Percentiles rank a stretch among this genome's conserved stretches.
Evolutionary conservation across 108 stramenopile species (phyloP).

Genomic region (Schizochytrium sp.): DNA sequence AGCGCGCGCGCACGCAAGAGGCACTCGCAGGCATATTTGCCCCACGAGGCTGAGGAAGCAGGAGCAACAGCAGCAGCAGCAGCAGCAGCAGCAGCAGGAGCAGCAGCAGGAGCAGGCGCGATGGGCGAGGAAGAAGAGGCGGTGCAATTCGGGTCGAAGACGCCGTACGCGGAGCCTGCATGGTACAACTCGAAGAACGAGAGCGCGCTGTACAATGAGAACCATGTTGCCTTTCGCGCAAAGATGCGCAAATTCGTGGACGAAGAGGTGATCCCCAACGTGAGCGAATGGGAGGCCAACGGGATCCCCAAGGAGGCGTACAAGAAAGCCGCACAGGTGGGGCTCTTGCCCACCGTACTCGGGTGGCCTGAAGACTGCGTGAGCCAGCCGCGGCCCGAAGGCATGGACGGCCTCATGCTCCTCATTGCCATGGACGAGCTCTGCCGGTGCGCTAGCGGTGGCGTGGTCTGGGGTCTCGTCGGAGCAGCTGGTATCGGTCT

Average conservation of each 20-base stretch:
- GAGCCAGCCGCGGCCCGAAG: not conserved
- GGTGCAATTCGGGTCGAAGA: not conserved
- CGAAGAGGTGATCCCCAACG: conserved; percentile 10
- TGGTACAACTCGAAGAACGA: conserved; percentile 16
- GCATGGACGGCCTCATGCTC: not conserved
- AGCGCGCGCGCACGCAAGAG: no score
- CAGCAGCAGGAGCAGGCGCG: no score
- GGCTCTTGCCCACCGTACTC: not conserved
- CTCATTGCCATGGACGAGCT: conserved; percentile 5
- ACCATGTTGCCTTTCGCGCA: not conserved
- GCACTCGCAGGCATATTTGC: no score
- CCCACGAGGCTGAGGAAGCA: no score
- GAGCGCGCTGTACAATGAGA: not conserved
- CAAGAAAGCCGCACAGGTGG: not conserved
- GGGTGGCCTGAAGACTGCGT: conserved; percentile 2
- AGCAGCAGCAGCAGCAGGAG: no score
- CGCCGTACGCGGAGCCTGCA: not conserved
- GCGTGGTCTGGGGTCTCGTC: conserved; percentile 1
- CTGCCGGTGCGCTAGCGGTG: conserved; percentile 12
- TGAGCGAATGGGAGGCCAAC: not conserved
- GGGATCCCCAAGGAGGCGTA: not conserved
- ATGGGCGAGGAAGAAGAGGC: not conserved
- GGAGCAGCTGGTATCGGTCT: not conserved
- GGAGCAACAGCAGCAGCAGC: no score
- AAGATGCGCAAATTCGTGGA: not conserved